Evolutionary conservation across 805 yeast genomes (phyloP).

Genomic region (Yamadazyma tumulicola): DNA sequence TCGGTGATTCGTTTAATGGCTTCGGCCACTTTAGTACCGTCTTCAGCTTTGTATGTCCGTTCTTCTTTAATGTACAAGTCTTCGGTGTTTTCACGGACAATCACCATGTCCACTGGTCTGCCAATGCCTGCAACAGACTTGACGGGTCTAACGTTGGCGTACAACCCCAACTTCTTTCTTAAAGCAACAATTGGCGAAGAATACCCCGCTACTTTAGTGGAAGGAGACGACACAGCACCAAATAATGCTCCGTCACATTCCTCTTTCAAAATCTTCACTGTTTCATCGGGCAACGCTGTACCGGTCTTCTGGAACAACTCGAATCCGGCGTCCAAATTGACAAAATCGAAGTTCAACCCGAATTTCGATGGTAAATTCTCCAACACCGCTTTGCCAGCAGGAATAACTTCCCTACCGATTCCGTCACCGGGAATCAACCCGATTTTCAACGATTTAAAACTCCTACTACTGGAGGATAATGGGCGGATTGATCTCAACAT

Average conservation of each 20-base stretch:
- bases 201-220: slow-evolving; percentile 91
- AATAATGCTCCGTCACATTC: slow-evolving; percentile 96
- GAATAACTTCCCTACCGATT: slow-evolving; percentile 95
- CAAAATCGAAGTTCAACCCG: slow-evolving; percentile 80
- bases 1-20: slow-evolving; percentile 96
- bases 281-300: slow-evolving; percentile 89
- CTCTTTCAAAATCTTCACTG: slow-evolving; percentile 69
- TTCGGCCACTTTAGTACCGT: slow-evolving; percentile 90
- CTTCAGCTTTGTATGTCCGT: slow-evolving; percentile 63
- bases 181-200: slow-evolving; percentile 99
- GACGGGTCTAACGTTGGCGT: slow-evolving; percentile 97
- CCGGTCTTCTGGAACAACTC: slow-evolving; percentile 95
- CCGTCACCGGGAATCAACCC: slow-evolving; percentile 98
- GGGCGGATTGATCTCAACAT: slow-evolving; percentile 10
- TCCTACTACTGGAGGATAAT: slow-evolving; percentile 15
- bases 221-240: slow-evolving; percentile 96
- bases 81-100: slow-evolving; percentile 98
- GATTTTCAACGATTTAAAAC: slow-evolving; percentile 36
- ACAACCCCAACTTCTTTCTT: slow-evolving; percentile 89
- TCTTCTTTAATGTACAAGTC: slow-evolving; percentile 96
- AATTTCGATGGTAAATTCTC: slow-evolving; percentile 76
- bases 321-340: slow-evolving; percentile 88
- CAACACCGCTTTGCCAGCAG: slow-evolving; percentile 87
- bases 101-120: slow-evolving; percentile 93
- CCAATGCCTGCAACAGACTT: slow-evolving; percentile 85